Evolutionary conservation across 805 yeast genomes (phyloP).

Genomic region (Crinitomyces ghanaensis): DNA sequence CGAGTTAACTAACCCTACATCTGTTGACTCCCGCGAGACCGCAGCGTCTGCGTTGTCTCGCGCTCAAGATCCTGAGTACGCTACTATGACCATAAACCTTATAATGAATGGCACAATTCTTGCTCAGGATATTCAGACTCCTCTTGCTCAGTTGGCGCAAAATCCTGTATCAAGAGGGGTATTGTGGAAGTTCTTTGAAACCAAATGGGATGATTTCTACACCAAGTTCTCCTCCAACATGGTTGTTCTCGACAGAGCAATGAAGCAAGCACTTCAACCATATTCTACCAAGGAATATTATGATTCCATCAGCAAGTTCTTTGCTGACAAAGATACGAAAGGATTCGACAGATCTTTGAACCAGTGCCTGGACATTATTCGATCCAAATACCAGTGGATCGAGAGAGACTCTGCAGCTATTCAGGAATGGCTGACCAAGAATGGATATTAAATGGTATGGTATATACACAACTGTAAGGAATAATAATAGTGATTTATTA

Average conservation of each 20-base stretch:
- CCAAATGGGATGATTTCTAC: slow-evolving; percentile 36
- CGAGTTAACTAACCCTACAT: slow-evolving; percentile 40
- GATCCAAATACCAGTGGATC: slow-evolving; percentile 40
- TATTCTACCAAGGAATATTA: slow-evolving; percentile 28
- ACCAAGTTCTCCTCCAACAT: slow-evolving; percentile 36
- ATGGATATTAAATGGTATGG: slow-evolving; percentile 9
- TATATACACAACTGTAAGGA: neutral
- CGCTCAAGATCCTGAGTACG: slow-evolving; percentile 28
- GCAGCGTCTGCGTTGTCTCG: slow-evolving; percentile 47
- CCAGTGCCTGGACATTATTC: slow-evolving; percentile 47
- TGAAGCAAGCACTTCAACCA: slow-evolving; percentile 27
- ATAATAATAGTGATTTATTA: no score
- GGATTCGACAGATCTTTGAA: slow-evolving; percentile 48
- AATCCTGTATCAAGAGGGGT: slow-evolving; percentile 34
- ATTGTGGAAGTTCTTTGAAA: slow-evolving; percentile 41
- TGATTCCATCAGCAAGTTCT: slow-evolving; percentile 33
- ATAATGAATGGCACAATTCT: slow-evolving; percentile 33
- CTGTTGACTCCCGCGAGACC: slow-evolving; percentile 47
- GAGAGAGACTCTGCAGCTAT: slow-evolving; percentile 33
- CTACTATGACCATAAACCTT: slow-evolving; percentile 31
- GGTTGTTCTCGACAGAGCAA: slow-evolving; percentile 40
- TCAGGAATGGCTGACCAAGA: slow-evolving; percentile 30
- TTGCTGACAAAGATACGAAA: slow-evolving; percentile 33
- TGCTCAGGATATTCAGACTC: slow-evolving; percentile 45
- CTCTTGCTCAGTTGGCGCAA: slow-evolving; percentile 36